Conservation (phyloP, 2,329 filamentous ascomycete genomes). For the Trichoderma harzianum region DNA sequence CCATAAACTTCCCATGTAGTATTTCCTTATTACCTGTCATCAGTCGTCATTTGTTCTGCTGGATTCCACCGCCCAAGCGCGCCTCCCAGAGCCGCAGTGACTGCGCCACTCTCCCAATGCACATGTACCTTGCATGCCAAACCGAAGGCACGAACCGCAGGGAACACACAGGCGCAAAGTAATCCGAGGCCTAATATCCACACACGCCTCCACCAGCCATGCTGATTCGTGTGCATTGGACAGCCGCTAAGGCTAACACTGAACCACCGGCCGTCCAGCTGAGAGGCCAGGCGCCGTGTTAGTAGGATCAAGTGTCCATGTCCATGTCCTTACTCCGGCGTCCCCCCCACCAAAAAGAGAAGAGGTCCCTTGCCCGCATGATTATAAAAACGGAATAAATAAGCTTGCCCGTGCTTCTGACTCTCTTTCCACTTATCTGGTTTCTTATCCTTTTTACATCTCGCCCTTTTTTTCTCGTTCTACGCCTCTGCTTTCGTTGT, state of each 20-base stretch:
- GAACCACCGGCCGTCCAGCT: background rate
- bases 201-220: background rate
- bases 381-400: constrained; percentile 3
- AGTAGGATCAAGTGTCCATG: background rate
- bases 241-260: background rate
- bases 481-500: background rate
- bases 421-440: background rate
- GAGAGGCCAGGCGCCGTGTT: background rate
- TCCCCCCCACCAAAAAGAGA: background rate
- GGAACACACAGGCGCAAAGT: background rate
- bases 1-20: background rate
- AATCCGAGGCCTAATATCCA: background rate
- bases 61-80: background rate
- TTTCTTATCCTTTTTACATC: background rate
- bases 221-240: background rate
- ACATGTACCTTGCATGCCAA: constrained; percentile 3
- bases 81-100: constrained; percentile 16
- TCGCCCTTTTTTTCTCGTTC: background rate
- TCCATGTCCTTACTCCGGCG: background rate
- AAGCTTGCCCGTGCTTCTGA: background rate
- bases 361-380: background rate
- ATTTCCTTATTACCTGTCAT: background rate
- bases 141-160: background rate
- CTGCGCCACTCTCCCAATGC: constrained; percentile 14
- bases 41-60: background rate